Conservation (phyloP, 768 basidiomycete genomes). For the Ramaria rubella region DNA sequence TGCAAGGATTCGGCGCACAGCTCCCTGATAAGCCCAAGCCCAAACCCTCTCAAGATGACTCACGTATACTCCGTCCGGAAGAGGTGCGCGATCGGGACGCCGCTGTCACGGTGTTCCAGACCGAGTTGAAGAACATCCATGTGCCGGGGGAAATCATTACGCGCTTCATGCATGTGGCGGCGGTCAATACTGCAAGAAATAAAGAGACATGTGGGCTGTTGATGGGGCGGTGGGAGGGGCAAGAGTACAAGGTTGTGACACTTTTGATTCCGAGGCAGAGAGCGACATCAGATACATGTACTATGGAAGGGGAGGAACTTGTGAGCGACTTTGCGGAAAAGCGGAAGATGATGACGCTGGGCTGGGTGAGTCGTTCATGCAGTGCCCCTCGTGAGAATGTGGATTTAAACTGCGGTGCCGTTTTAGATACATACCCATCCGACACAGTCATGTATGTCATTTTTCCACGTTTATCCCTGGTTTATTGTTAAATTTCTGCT, state of each 20-base stretch:
- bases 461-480: background rate
- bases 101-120: conserved; percentile 12
- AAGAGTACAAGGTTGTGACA: conserved; percentile 67
- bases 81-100: background rate
- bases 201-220: conserved; percentile 84
- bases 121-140: conserved; percentile 53
- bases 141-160: conserved; percentile 70
- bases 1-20: background rate
- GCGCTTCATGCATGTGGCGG: conserved; percentile 71
- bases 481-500: conserved; percentile 5
- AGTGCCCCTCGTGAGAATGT: background rate
- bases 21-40: background rate
- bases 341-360: conserved; percentile 74
- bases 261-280: conserved; percentile 85
- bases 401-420: background rate
- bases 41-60: conserved; percentile 13
- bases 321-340: conserved; percentile 82
- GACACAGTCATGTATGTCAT: conserved; percentile 68
- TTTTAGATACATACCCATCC: conserved; percentile 87
- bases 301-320: conserved; percentile 85
- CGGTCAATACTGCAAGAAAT: conserved; percentile 69
- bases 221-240: conserved; percentile 58
- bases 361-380: conserved; percentile 60
- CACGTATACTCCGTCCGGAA: conserved; percentile 11
- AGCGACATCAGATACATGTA: conserved; percentile 86